These are phyloP conservation scores for Mediolabrus comicus DNA, from an alignment of 108 stramenopile species.

Conservation along the genomic window DNA sequence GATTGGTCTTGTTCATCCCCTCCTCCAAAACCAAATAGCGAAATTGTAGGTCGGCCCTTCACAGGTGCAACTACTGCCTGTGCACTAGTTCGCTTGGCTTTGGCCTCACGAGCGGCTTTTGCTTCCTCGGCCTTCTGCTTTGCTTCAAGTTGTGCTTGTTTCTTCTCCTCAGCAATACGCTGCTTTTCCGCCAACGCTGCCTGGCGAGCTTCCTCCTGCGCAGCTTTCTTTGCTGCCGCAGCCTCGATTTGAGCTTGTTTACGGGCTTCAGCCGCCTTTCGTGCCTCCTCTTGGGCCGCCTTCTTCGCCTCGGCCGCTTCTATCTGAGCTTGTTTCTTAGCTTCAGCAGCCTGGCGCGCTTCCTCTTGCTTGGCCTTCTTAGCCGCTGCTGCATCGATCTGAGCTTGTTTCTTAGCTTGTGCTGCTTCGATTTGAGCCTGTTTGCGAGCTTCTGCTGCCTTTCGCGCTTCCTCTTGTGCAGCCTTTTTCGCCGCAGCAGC, in stretches of 20 bases:
- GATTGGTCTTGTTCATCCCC: background rate
- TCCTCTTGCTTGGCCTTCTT: conserved; percentile 12
- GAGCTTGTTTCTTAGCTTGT: conserved; percentile 5
- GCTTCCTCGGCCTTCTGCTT: conserved; percentile 22
- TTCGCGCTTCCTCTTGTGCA: conserved; percentile 14
- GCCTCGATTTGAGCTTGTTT: conserved; percentile 22
- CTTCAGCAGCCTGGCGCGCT: conserved; percentile 18
- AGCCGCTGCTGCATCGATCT: conserved; percentile 7
- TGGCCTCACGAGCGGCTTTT: background rate
- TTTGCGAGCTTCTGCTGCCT: background rate
- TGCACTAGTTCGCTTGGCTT: conserved; percentile 8
- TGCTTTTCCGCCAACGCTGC: too few species aligned
- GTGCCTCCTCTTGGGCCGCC: conserved; percentile 4
- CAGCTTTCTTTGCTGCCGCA: conserved; percentile 4
- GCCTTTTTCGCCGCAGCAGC: conserved; percentile 13
- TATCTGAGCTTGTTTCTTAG: background rate
- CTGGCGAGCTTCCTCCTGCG: conserved; percentile 6
- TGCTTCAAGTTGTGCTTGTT: background rate
- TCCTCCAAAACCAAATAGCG: conserved; percentile 36
- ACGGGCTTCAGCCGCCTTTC: conserved; percentile 4
- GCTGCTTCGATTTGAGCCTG: background rate
- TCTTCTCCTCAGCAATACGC: background rate
- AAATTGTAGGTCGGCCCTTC: conserved; percentile 32
- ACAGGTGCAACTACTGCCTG: conserved; percentile 22
- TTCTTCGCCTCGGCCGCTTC: conserved; percentile 4